phyloP scores from a whole-genome alignment of 768 basidiomycete species.

The Clathrus columnatus region DNA sequence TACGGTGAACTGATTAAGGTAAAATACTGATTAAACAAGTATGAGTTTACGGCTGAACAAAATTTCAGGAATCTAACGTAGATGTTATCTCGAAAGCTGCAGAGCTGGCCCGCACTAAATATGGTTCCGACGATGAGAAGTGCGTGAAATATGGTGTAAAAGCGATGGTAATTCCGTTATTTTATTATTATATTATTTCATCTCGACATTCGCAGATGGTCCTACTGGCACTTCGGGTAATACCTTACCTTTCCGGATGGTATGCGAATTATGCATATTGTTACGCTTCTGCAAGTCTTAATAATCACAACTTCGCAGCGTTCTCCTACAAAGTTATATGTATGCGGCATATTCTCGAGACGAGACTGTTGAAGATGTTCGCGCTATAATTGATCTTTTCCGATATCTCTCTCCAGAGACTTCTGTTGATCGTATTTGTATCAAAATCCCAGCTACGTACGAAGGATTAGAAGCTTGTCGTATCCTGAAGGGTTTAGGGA shows the following conservation, averaged over 20 bases:
- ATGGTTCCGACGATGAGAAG: not conserved
- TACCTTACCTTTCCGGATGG: constrained; percentile 7
- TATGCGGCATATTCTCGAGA: not conserved
- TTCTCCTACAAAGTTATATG: constrained; percentile 1
- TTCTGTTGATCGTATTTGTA: constrained; percentile 39
- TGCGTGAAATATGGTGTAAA: not conserved
- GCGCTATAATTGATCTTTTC: not conserved
- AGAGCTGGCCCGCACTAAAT: not conserved
- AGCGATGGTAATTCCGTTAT: not conserved
- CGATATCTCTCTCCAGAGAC: constrained; percentile 2
- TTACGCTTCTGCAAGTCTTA: not conserved
- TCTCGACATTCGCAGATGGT: not conserved
- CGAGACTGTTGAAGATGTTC: constrained; percentile 4
- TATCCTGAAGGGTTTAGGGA: constrained; percentile 34
- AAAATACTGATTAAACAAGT: not conserved
- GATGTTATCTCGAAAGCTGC: not conserved
- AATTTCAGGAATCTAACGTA: constrained; percentile 3
- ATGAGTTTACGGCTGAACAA: not conserved
- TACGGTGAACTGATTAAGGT: constrained; percentile 5
- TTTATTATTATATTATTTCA: not conserved
- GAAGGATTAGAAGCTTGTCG: constrained; percentile 43
- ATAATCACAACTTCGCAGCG: not conserved
- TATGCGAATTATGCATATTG: not conserved
- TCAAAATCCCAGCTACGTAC: constrained; percentile 52
- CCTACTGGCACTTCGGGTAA: constrained; percentile 1